Evolutionary conservation across 495 filamentous ascomycete genomes (phyloP), one percentile per base, ranked within the genome.

Genomic region (Evernia prunastri): DNA sequence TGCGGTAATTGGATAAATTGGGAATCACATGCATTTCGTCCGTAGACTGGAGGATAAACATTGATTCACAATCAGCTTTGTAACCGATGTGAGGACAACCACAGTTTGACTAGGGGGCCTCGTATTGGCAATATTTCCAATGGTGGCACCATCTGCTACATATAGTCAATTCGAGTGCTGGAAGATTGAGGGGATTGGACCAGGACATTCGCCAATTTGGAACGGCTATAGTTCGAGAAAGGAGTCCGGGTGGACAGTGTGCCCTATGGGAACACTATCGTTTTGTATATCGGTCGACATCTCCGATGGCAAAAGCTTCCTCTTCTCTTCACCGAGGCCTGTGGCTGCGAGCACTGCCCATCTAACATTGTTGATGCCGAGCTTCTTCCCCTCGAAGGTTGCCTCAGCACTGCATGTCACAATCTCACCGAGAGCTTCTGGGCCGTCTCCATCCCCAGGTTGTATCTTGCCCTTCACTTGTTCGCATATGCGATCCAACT

Each of bases 281-380:
- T 20, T 33, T 33, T 17, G 51, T 20, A n/a, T 53, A 31, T 63
- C 27, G 35, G 35, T 37, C 37, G 35, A 40, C 8, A 63, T 31
- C 15, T 43, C 29, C 13, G 61, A 56, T 17, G 53, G 39, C 11
- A 36, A 42, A 17, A 43, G 39, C 61, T 63, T 63, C 49, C 37
- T 59, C 33, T 59, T 64, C 18, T 68, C 56, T 63, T 60, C 58
- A 33, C 59, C 65, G 10, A 73, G 61, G 27, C 81, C 80, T 45
- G 80, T 77, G 31, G 81, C 81, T 36, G 74, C 73, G 39, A 84
- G 65, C 47, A 83, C 78, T 11, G 80, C 76, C 81, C 80, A 83
- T 39, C 80, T 76, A 11, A 84, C 60, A 13, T 75, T 69, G 60
- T 75, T 72, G 39, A 84, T 72, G 3, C 80, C 80, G 11, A 84